Percentiles rank a stretch among this genome's conserved stretches.
phyloP scores from a whole-genome alignment of 495 filamentous ascomycete genomes.

The Sphaerosporella brunnea region DNA sequence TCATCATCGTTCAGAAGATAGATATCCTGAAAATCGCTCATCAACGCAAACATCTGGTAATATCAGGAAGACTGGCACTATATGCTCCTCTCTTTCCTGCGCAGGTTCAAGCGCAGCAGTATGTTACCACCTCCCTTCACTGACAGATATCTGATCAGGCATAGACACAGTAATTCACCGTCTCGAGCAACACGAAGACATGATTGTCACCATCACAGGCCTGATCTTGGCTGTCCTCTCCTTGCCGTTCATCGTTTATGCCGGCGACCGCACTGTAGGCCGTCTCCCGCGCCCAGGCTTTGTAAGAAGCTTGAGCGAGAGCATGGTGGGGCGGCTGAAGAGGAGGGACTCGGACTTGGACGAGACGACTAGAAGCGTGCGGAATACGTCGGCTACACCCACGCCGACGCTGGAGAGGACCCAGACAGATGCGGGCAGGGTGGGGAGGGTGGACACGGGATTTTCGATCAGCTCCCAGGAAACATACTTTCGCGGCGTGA shows the following conservation, averaged over 20 bases:
- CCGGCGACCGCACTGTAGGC: slow-evolving; percentile 17
- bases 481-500: slow-evolving; percentile 18
- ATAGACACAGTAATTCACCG: not conserved
- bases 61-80: no score
- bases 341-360: slow-evolving; percentile 7
- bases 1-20: no score
- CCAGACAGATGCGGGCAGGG: slow-evolving; percentile 2
- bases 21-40: no score
- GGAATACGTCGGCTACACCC: not conserved
- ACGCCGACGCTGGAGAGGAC: slow-evolving; percentile 9
- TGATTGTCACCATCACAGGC: slow-evolving; percentile 17
- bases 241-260: slow-evolving; percentile 18
- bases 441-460: slow-evolving; percentile 16
- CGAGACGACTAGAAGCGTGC: not conserved
- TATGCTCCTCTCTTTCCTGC: not conserved
- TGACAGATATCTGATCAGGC: no score
- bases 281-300: slow-evolving; percentile 14
- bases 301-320: slow-evolving; percentile 9
- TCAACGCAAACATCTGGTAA: not conserved
- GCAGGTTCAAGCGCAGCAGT: not conserved
- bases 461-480: slow-evolving; percentile 16
- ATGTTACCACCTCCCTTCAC: not conserved
- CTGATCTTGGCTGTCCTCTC: slow-evolving; percentile 22
- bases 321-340: not conserved
- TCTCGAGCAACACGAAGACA: not conserved